A percentile compares a stretch with the other conserved stretches of the same genome.
Evolutionary conservation across 1,284 basidiomycete species (phyloP).

Genomic region (Singerocomus rubriflavus): DNA sequence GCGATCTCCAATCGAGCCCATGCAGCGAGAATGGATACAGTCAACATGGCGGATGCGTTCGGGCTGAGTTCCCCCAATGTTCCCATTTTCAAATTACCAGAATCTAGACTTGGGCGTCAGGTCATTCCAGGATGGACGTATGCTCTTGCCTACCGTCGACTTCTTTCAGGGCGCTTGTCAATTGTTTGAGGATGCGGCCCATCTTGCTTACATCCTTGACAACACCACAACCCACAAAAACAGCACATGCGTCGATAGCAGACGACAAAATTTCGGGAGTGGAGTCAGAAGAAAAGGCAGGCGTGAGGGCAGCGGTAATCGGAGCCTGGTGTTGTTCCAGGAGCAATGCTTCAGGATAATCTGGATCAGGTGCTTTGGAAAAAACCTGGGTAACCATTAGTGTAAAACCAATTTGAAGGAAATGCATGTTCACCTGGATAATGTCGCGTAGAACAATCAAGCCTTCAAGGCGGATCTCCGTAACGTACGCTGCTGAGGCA

Average conservation of each 20-base stretch:
- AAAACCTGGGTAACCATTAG: conserved; percentile 60
- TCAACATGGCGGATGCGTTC: conserved; percentile 93
- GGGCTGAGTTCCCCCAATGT: conserved; percentile 87
- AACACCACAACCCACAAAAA: conserved; percentile 95
- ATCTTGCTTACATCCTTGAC: conserved; percentile 87
- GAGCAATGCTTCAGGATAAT: conserved; percentile 86
- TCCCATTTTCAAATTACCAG: conserved; percentile 82
- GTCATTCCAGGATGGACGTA: background rate
- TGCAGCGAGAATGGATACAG: conserved; percentile 90
- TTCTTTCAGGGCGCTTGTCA: conserved; percentile 88
- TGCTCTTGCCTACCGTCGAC: conserved; percentile 62
- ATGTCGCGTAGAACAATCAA: conserved; percentile 88
- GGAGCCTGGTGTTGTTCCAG: conserved; percentile 99
- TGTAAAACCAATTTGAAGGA: background rate
- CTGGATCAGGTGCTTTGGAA: conserved; percentile 83
- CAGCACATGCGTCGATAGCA: conserved; percentile 91
- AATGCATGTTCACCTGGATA: conserved; percentile 65
- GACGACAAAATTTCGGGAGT: conserved; percentile 93
- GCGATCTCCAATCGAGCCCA: conserved; percentile 95
- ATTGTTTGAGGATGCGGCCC: conserved; percentile 91
- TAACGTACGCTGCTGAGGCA: conserved; percentile 93
- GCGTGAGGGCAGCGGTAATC: conserved; percentile 96
- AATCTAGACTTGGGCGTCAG: conserved; percentile 47
- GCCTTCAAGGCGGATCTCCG: conserved; percentile 93
- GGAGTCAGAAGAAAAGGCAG: conserved; percentile 92